phyloP scores from a whole-genome alignment of 2,329 filamentous ascomycete species.

The Rosellinia necatrix region DNA sequence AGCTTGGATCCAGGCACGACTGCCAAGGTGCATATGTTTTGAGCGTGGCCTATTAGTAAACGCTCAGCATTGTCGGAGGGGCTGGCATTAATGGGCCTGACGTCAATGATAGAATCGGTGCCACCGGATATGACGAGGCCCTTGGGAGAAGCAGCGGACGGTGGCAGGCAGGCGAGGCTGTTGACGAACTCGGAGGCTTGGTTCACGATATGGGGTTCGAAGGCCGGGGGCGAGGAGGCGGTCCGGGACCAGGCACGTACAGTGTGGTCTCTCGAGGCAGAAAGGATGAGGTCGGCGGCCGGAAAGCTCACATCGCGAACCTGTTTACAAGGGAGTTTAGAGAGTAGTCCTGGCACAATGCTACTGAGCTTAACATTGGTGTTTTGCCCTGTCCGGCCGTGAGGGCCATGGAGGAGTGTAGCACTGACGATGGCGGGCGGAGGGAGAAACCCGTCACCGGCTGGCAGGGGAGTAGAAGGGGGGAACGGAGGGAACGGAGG shows the following conservation, averaged over 20 bases:
- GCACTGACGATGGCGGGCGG: too few species aligned
- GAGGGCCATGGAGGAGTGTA: too few species aligned
- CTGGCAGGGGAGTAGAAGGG: too few species aligned
- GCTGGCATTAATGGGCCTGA: conserved; percentile 70
- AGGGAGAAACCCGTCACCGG: too few species aligned
- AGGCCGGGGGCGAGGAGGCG: conserved; percentile 68
- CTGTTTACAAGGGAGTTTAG: conserved; percentile 51
- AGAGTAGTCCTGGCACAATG: too few species aligned
- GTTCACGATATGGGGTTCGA: conserved; percentile 77
- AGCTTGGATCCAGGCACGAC: conserved; percentile 72
- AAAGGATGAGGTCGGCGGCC: conserved; percentile 71
- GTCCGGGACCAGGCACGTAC: conserved; percentile 83
- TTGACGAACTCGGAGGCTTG: conserved; percentile 89
- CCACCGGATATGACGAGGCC: conserved; percentile 87
- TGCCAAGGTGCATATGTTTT: conserved; percentile 88
- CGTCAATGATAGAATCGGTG: conserved; percentile 91
- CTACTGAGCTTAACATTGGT: too few species aligned
- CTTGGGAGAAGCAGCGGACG: conserved; percentile 70
- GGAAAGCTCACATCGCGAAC: conserved; percentile 87
- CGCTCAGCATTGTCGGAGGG: conserved; percentile 80
- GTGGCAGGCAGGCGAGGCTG: conserved; percentile 74
- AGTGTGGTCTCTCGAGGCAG: conserved; percentile 88
- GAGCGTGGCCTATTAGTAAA: conserved; percentile 80
- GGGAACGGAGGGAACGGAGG: not conserved
- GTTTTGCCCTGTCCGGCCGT: too few species aligned